Evolutionary conservation across 768 basidiomycete genomes (phyloP).

Genomic region (Mycena latifolia): DNA sequence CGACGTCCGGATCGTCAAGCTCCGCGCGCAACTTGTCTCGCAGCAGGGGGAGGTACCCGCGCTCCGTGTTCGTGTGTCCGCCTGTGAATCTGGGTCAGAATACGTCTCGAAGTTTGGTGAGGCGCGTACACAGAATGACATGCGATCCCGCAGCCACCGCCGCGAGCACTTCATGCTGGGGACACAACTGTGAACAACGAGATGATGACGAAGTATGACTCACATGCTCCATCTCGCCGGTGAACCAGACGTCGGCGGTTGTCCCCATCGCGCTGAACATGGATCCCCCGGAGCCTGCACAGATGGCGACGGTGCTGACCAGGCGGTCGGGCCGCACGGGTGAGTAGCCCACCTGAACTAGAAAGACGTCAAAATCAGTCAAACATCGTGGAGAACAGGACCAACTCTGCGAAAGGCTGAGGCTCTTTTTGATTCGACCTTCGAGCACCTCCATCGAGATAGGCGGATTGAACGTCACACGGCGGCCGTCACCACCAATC

Average conservation of each 20-base stretch:
- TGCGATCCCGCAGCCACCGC: conserved; percentile 80
- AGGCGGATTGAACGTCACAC: conserved; percentile 72
- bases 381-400: conserved; percentile 30
- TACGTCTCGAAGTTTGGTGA: not conserved
- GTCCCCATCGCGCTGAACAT: conserved; percentile 68
- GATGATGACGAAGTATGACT: conserved; percentile 34
- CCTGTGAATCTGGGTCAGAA: not conserved
- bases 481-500: conserved; percentile 75
- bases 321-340: conserved; percentile 45
- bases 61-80: not conserved
- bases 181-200: no score
- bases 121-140: conserved; percentile 83
- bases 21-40: not conserved
- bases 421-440: conserved; percentile 74
- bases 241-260: conserved; percentile 89
- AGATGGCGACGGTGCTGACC: conserved; percentile 82
- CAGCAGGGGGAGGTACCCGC: not conserved
- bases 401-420: conserved; percentile 72
- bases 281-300: conserved; percentile 90
- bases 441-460: conserved; percentile 72
- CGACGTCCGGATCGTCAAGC: not conserved
- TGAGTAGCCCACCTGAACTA: conserved; percentile 79
- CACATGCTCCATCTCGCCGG: conserved; percentile 94
- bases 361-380: conserved; percentile 21
- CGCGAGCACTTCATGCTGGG: conserved; percentile 89